phyloP scores from a whole-genome alignment of 192 early-diverging fungal species.

The Chytriomyces sp. region DNA sequence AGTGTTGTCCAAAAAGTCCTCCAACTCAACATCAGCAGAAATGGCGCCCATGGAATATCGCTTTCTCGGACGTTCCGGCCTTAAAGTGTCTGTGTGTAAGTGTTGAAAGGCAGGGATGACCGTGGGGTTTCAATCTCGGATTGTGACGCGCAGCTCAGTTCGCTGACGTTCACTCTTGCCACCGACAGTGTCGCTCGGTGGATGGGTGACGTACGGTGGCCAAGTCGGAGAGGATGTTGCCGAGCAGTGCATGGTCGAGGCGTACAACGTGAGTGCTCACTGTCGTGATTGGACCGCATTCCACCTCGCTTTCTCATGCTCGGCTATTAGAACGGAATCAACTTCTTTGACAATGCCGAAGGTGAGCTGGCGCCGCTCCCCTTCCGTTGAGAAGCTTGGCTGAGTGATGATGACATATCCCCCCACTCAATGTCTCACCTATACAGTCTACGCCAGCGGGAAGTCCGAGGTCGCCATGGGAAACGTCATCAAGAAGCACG shows the following conservation, averaged over 20 bases:
- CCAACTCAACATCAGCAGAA: too few relatives aligned
- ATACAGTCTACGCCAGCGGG: slow-evolving; percentile 46
- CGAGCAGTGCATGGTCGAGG: slow-evolving; percentile 16
- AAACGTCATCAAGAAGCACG: slow-evolving; percentile 73
- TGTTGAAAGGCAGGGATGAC: too few relatives aligned
- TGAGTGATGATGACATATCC: slow-evolving; percentile 4
- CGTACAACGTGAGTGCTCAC: slow-evolving; percentile 16
- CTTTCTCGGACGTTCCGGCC: slow-evolving; percentile 73
- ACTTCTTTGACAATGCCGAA: slow-evolving; percentile 68
- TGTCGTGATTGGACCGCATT: not conserved
- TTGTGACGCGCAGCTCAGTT: too few relatives aligned
- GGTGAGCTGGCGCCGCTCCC: not conserved
- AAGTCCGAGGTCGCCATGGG: slow-evolving; percentile 78
- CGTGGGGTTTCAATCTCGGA: not conserved
- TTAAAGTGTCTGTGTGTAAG: slow-evolving; percentile 67
- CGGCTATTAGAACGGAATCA: slow-evolving; percentile 71
- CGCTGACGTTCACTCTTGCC: not conserved
- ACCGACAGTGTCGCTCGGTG: slow-evolving; percentile 8
- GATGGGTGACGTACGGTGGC: slow-evolving; percentile 70
- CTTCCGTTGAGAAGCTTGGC: not conserved
- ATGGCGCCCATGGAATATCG: slow-evolving; percentile 72
- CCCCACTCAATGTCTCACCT: too few relatives aligned
- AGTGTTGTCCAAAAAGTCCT: too few relatives aligned
- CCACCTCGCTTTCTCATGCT: too few relatives aligned
- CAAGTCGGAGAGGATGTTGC: slow-evolving; percentile 29